phyloP scores from a whole-genome alignment of 2,329 filamentous ascomycete genomes.

The Exophiala lecanii-corni region DNA sequence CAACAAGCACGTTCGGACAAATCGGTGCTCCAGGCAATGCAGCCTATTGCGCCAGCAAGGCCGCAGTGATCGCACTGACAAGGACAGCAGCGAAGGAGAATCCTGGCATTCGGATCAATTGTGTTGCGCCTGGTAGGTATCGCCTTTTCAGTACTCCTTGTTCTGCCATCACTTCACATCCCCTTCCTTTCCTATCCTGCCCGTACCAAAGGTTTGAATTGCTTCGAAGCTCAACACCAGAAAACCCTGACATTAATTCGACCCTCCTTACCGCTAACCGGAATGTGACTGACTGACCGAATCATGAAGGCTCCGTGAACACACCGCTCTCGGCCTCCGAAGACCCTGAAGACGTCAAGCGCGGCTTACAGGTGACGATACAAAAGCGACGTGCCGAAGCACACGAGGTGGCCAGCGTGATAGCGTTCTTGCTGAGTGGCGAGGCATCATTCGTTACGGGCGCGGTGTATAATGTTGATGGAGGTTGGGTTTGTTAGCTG shows the following conservation, averaged over 20 bases:
- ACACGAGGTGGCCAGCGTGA: constrained; percentile 39
- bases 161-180: no score
- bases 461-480: constrained; percentile 43
- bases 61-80: constrained; percentile 41
- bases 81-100: constrained; percentile 35
- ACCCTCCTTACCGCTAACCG: background rate
- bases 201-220: no score
- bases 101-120: constrained; percentile 34
- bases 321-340: constrained; percentile 12
- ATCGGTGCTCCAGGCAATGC: constrained; percentile 34
- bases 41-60: constrained; percentile 42
- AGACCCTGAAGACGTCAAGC: constrained; percentile 12
- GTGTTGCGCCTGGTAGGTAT: constrained; percentile 24
- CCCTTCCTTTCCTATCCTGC: no score
- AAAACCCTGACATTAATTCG: background rate
- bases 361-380: constrained; percentile 14
- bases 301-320: constrained; percentile 11
- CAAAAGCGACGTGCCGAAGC: constrained; percentile 31
- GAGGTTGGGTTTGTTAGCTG: constrained; percentile 29
- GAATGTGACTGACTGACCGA: background rate
- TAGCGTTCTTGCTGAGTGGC: constrained; percentile 46
- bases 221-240: background rate
- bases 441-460: constrained; percentile 46
- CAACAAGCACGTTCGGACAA: constrained; percentile 26
- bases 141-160: background rate